Conservation (phyloP, 805 yeast species). For the Candida palmyrensis region DNA sequence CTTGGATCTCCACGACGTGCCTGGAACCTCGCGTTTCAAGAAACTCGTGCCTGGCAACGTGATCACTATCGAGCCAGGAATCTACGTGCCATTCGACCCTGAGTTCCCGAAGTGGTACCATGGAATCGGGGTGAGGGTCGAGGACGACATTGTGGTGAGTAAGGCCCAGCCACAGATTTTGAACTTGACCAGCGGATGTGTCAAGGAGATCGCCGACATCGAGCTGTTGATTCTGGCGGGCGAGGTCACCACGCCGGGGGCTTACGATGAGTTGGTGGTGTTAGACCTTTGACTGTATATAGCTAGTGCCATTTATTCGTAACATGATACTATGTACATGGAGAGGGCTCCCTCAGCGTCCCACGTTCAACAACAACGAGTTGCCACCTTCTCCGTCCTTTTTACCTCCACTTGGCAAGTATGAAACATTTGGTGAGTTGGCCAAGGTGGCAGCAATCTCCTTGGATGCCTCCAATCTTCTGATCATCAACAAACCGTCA, state of each 20-base stretch:
- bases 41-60: constrained; percentile 68
- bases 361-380: constrained; percentile 61
- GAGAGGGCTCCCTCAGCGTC: constrained; percentile 40
- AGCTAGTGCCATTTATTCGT: neutral
- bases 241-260: constrained; percentile 42
- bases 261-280: constrained; percentile 29
- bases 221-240: constrained; percentile 64
- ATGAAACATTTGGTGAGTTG: constrained; percentile 77
- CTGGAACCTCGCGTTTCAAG: constrained; percentile 52
- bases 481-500: constrained; percentile 87
- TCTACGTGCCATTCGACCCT: constrained; percentile 74
- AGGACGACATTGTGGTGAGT: constrained; percentile 88
- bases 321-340: neutral
- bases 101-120: constrained; percentile 76
- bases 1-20: constrained; percentile 82
- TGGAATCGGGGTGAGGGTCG: constrained; percentile 91
- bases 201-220: constrained; percentile 79
- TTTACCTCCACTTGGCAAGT: constrained; percentile 60
- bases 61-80: constrained; percentile 92
- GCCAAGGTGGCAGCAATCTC: constrained; percentile 91
- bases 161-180: constrained; percentile 42
- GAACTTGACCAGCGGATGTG: constrained; percentile 72
- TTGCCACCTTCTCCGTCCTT: constrained; percentile 32
- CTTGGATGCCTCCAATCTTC: constrained; percentile 95
- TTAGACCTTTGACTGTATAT: constrained; percentile 20